Conservation (phyloP, 257 asterid species). For the Solanum piurae region DNA sequence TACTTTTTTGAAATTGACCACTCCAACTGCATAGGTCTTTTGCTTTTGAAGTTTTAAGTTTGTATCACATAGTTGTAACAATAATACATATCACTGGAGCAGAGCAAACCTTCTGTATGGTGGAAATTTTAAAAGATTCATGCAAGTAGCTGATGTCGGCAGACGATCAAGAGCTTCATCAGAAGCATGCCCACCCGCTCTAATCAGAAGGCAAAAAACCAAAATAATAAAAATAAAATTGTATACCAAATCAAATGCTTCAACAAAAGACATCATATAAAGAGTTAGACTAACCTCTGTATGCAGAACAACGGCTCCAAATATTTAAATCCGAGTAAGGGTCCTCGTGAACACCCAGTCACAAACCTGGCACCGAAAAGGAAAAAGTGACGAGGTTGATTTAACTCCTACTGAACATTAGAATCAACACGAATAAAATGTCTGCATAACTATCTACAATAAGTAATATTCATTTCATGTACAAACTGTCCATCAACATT, state of each 20-base stretch:
- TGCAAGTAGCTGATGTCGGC: slow-evolving; percentile 98
- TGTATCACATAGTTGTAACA: background rate
- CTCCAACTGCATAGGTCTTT: background rate
- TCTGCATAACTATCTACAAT: background rate
- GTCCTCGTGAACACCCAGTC: slow-evolving; percentile 99
- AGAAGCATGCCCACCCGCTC: slow-evolving; percentile 87
- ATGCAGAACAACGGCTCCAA: slow-evolving; percentile 91
- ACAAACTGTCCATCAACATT: background rate
- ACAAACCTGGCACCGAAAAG: slow-evolving; percentile 49
- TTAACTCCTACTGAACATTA: background rate
- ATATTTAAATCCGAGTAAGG: slow-evolving; percentile 84
- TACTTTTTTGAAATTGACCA: background rate
- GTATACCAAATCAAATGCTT: background rate
- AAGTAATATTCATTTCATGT: background rate
- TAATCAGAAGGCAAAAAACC: background rate
- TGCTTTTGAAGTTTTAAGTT: background rate
- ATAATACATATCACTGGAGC: background rate
- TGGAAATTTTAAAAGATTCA: slow-evolving; percentile 96
- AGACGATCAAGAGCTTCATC: slow-evolving; percentile 83
- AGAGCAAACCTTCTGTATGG: slow-evolving; percentile 76
- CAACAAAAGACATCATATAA: background rate
- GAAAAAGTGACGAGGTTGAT: background rate
- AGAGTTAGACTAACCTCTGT: slow-evolving; percentile 47
- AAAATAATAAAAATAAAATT: background rate
- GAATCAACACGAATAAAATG: background rate